Evolutionary conservation across 371 early-diverging fungal genomes (phyloP), one percentile per base, ranked within the genome.

Genomic region (Mucor plumbeus): DNA sequence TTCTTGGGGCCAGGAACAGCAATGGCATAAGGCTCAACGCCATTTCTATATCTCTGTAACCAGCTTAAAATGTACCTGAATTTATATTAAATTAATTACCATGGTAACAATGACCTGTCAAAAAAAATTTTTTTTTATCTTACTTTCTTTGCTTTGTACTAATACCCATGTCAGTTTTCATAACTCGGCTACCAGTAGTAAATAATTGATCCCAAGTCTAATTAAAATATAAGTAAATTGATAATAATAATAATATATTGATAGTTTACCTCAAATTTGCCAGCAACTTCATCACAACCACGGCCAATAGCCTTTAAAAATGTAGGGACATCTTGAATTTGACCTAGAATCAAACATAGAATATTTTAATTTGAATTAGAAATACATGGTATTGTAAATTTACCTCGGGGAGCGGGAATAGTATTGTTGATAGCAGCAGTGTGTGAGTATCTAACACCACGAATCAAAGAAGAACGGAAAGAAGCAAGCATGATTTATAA

Each of bases 181-280:
- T 81, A 4, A 63, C 71, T 17, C 69, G 62, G 17, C 85, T 79
- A 35, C 70, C 67, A 5, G 82, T 74, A 1, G 76, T 83, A 54
- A 90, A 90, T 40, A 90, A 62, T 53, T 84, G 79, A n/a, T 87
- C 85, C 90, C 90, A 90, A 65, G 75, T 65, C 86, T 86, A 74
- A 21, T 17, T 15, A 33, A 19, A 5, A 50, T 17, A 40, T 53
- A 1, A 58, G 17, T 39, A 11, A 38, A 11, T 26, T 31, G 5
- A 1, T 8, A 53, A 34, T 26, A 26, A 34, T 26, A 26, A 26
- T 26, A 26, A 19, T 5, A 11, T 47, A 9, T 17, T 17, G 8
- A 17, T 48, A 35, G 65, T n/a, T 36, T 78, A 78, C 87, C 75
- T 78, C 80, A 55, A 89, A 88, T 68, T 88, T 88, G 40, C 78